phyloP scores from a whole-genome alignment of 768 basidiomycete genomes.

The Paxillus involutus region DNA sequence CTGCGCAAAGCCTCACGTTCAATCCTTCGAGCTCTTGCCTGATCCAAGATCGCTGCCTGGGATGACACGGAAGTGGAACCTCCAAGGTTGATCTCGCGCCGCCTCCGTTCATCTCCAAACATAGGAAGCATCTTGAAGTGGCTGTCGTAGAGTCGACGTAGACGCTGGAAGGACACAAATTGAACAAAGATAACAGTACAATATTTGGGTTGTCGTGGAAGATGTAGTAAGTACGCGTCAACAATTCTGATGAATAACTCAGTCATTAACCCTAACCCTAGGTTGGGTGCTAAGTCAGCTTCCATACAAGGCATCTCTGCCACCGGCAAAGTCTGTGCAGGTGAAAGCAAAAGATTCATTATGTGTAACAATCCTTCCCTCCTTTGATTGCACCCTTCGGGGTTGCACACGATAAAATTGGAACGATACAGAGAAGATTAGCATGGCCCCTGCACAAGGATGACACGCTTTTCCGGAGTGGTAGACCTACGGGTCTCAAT shows the following conservation, averaged over 20 bases:
- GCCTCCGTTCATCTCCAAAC: conserved; percentile 50
- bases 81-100: conserved; percentile 75
- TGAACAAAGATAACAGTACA: not conserved
- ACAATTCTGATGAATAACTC: not conserved
- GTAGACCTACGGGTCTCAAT: conserved; percentile 54
- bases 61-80: conserved; percentile 54
- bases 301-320: no score
- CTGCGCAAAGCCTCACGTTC: conserved; percentile 57
- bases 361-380: no score
- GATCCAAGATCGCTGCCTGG: conserved; percentile 56
- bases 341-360: no score
- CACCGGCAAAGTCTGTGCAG: no score
- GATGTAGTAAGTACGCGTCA: conserved; percentile 2
- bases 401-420: conserved; percentile 98
- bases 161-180: not conserved
- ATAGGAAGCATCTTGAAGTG: conserved; percentile 37
- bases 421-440: conserved; percentile 99
- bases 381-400: conserved; percentile 67
- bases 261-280: conserved; percentile 21
- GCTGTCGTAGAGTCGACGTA: not conserved
- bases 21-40: conserved; percentile 58
- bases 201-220: not conserved
- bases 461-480: conserved; percentile 98
- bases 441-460: conserved; percentile 99
- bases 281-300: not conserved